Base-by-base conservation (phyloP, 1,139 yeast genomes). In the Blastobotrys elegans region DNA sequence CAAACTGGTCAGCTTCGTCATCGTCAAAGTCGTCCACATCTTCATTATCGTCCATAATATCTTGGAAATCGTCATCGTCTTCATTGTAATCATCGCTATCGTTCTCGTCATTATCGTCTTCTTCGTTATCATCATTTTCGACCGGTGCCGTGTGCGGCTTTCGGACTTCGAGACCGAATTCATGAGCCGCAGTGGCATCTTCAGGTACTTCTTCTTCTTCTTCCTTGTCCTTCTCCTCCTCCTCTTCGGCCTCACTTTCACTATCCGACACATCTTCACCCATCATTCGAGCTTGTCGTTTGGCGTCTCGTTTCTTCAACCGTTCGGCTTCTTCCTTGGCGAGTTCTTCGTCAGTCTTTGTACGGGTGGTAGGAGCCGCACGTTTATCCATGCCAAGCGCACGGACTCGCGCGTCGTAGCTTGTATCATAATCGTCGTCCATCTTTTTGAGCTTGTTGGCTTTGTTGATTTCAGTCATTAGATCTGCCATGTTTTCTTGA, bases 301-400 rank as follows among this genome's bases (percentile, higher is more conserved):
- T 94, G 41, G 77, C 79, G 62, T 89, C 97, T 52, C 88, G 72
- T 58, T 80, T 77, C 58, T 79, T 78, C 68, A 76, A 73, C 58
- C 77, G 80, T 33, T 82, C 89, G 6, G 76, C 79, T 59, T 86
- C 96, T 60, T 87, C 96, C 47, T 75, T 40, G 37, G 72, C 75
- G 18, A 89, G 53, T 65, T 94, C 98, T 63, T 92, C 96, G 1
- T 79, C 87, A 0, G 97, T 90, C 67, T 90, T 88, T 1, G 97
- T 89, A 65, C 97, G 76, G 52, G 89, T 96, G n/a, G 94, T 80
- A n/a, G 98, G 98, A 8, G 79, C 89, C 0, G 97, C 90, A 58
- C 97, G 77, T 61, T 84, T 79, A 51, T 94, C 98, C 61, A 85
- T 76, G 4, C 82, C 82, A 60, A 92, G 75, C 59, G 85, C 92